A percentile compares a stretch with the other conserved stretches of the same genome.
phyloP scores from a whole-genome alignment of 2,329 filamentous ascomycete species.

The Elsinoe perseae region DNA sequence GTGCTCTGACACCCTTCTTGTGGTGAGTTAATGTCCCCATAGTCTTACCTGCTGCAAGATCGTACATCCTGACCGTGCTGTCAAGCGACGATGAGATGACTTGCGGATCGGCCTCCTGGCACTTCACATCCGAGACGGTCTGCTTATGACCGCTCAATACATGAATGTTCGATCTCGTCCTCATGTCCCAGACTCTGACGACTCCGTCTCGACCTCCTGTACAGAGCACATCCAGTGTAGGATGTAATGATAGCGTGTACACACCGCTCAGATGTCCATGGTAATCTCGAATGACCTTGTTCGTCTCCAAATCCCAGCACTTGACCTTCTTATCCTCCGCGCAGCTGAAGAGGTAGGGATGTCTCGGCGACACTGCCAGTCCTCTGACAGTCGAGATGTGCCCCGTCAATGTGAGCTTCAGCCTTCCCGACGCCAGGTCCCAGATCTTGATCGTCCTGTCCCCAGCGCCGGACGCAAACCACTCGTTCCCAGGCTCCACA shows the following conservation, averaged over 20 bases:
- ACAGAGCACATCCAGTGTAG: conserved; percentile 86
- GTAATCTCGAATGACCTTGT: conserved; percentile 96
- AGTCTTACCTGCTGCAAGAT: conserved; percentile 89
- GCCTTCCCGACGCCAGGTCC: conserved; percentile 82
- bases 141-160: conserved; percentile 85
- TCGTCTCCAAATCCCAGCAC: conserved; percentile 99
- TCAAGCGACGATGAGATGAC: conserved; percentile 91
- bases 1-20: conserved; percentile 88
- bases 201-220: conserved; percentile 93
- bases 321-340: conserved; percentile 99
- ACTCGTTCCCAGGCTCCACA: conserved; percentile 92
- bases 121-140: conserved; percentile 81
- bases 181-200: conserved; percentile 96
- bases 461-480: conserved; percentile 92
- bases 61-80: conserved; percentile 85
- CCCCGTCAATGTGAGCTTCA: conserved; percentile 80
- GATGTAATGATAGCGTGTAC: conserved; percentile 87
- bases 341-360: conserved; percentile 96
- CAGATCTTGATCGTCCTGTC: conserved; percentile 98
- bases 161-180: conserved; percentile 90
- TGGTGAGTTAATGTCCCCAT: conserved; percentile 96
- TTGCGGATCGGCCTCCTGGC: conserved; percentile 93
- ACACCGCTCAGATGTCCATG: conserved; percentile 95
- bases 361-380: conserved; percentile 81
- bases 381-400: conserved; percentile 92